These are phyloP conservation scores for Yamadazyma phyllophila DNA, from an alignment of 805 yeast species.

Conservation along the genomic window DNA sequence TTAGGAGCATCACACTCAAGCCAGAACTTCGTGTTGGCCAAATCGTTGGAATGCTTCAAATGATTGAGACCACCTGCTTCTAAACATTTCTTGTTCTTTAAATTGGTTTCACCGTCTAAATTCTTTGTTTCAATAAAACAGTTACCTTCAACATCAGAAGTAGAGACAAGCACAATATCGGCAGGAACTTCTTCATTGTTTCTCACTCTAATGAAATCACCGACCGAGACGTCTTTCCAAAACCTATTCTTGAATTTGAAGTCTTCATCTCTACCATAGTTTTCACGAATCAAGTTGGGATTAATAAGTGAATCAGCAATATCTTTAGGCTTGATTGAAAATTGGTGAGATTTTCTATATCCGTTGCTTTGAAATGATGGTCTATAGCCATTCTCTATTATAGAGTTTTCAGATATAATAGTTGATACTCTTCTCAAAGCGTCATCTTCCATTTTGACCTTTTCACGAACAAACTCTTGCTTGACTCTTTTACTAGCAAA, in stretches of 20 bases:
- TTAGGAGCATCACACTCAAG: conserved; percentile 76
- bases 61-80: conserved; percentile 46
- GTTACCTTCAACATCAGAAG: conserved; percentile 66
- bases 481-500: conserved; percentile 27
- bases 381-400: conserved; percentile 8
- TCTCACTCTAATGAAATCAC: conserved; percentile 68
- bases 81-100: conserved; percentile 57
- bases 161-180: conserved; percentile 60
- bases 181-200: conserved; percentile 81
- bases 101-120: conserved; percentile 80
- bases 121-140: conserved; percentile 81
- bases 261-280: conserved; percentile 24
- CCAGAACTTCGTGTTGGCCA: conserved; percentile 56
- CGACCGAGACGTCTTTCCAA: conserved; percentile 74
- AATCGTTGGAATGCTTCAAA: conserved; percentile 55
- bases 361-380: conserved; percentile 8
- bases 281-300: conserved; percentile 19
- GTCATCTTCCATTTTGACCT: conserved; percentile 23
- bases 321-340: conserved; percentile 6
- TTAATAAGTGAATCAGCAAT: conserved; percentile 21
- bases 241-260: conserved; percentile 45
- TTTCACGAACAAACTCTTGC: conserved; percentile 24
- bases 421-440: conserved; percentile 39
- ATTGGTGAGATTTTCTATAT: conserved; percentile 14
- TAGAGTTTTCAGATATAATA: conserved; percentile 31